Evolutionary conservation across 2,329 filamentous ascomycete genomes (phyloP), one percentile per base, ranked within the genome.

Genomic region (Arthrobotrys sphaeroides): DNA sequence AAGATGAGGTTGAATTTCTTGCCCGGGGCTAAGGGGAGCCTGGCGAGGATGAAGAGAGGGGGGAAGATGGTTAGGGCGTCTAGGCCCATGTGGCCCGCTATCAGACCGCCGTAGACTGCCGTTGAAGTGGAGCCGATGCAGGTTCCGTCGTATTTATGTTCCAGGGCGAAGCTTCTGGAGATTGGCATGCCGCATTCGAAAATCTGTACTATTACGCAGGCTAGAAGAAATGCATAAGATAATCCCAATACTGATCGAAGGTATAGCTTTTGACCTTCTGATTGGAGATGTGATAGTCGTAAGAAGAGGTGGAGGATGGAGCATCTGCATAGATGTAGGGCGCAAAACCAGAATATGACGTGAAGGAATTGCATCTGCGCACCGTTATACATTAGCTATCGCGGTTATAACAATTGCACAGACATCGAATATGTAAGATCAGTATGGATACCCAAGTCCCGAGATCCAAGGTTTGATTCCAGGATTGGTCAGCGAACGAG

Each of bases 31-130:
- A 76, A 36, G 2, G 64, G 64, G 10, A 76, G 22, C 18, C 47
- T 64, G 10, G 31, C 22, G 3, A 76, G 55, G 13, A 70, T 45
- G 5, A 70, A 24, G n/a, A 76, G 49, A 3, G 73, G 73, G 4
- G 73, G 73, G 49, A 76, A 68, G 31, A 76, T 76, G 1, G 73
- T 76, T 6, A 76, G 51, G 5, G 62, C 59, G 40, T 76, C 73
- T n/a, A 76, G 49, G 6, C 1, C 31, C 12, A 76, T 70, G 24
- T 76, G 73, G 3, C 73, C 73, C 1, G 60, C 65, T 43, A 67
- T 62, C n/a, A 76, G 33, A 3, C 73, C 64, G 9, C 49, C 73
- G 22, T 76, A 76, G 7, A 70, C 55, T 1, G 51, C 51, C 2
- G 31, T 42, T 1, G 57, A 60, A 3, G 3, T 45, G 13, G 59